Base-by-base conservation (phyloP, 2,329 filamentous ascomycete species). In the Fusarium sublunatum region DNA sequence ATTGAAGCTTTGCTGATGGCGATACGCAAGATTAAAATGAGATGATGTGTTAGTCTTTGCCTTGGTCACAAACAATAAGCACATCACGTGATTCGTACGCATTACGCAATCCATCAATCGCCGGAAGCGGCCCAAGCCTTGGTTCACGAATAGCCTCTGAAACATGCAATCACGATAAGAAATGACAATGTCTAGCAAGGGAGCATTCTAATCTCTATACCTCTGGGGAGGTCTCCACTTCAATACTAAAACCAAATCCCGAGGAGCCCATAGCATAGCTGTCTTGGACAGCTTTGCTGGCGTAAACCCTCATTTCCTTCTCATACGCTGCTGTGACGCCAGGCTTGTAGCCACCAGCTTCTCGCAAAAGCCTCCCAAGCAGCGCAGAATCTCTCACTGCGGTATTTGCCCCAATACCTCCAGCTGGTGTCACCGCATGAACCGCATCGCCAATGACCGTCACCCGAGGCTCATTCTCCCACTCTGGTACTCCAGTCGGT, bases 241-340 rank as follows among this genome's bases (percentile, higher is more conserved):
- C 79, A 54, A 86, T 83, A 1, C 51, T 54, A 39, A 83, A 67
- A 0, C 79, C 79, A 69, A 86, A 85, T 13, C 72, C 68, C 2
- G 55, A 59, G 3, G 52, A 73, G 2, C 84, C 85, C 52, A 76
- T 70, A 0, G 73, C 76, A 64, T 87, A 89, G 53, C 86, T 89
- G 40, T 72, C 63, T 26, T 73, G 70, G 10, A 89, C 87, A 3
- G 84, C 83, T 67, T 82, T 79, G 65, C 82, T 85, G 0, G 68
- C 86, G 72, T 87, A 88, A 0, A 84, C 79, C 61, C 82, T 82
- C 86, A 89, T 89, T 67, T 83, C 81, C 71, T 79, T 81, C 66
- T 89, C 86, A 69, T 88, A 90, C 10, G 77, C 81, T 53, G 82
- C 84, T 7, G 78, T 81, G 4, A 85, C 76, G 5, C 85, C 79